A percentile compares a stretch with the other conserved stretches of the same genome.
phyloP scores from a whole-genome alignment of 1,284 basidiomycete species.

The Ceratobasidium papillatum region DNA sequence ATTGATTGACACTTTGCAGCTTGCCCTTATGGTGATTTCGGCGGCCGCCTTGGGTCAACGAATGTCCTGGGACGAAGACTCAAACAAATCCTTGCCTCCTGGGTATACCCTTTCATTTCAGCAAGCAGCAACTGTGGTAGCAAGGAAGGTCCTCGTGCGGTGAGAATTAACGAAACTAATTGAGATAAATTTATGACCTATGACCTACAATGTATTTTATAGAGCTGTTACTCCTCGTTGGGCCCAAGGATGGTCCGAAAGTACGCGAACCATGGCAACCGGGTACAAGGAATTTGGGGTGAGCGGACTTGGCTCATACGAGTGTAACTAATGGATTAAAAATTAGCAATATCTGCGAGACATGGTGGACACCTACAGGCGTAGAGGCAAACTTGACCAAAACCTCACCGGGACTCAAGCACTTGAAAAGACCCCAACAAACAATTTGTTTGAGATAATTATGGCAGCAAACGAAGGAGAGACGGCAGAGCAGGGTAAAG shows the following conservation, averaged over 20 bases:
- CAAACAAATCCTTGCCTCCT: background rate
- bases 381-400: background rate
- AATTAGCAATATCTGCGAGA: background rate
- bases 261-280: slow-evolving; percentile 4
- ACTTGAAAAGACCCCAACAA: background rate
- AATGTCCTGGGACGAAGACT: background rate
- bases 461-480: slow-evolving; percentile 17
- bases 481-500: background rate
- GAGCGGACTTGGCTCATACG: background rate
- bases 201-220: background rate
- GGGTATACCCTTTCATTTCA: slow-evolving; percentile 16
- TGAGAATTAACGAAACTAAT: background rate
- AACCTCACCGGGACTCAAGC: background rate
- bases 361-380: background rate
- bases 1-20: background rate
- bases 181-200: background rate
- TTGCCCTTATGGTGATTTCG: slow-evolving; percentile 31
- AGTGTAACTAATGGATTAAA: too few relatives aligned
- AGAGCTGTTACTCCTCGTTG: slow-evolving; percentile 8
- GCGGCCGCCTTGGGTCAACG: slow-evolving; percentile 20
- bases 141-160: background rate
- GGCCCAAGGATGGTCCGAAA: slow-evolving; percentile 2
- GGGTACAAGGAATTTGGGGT: slow-evolving; percentile 19
- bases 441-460: slow-evolving; percentile 17
- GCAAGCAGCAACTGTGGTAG: background rate